Base-by-base conservation (phyloP, 805 yeast genomes). In the Wickerhamiella azyma region DNA sequence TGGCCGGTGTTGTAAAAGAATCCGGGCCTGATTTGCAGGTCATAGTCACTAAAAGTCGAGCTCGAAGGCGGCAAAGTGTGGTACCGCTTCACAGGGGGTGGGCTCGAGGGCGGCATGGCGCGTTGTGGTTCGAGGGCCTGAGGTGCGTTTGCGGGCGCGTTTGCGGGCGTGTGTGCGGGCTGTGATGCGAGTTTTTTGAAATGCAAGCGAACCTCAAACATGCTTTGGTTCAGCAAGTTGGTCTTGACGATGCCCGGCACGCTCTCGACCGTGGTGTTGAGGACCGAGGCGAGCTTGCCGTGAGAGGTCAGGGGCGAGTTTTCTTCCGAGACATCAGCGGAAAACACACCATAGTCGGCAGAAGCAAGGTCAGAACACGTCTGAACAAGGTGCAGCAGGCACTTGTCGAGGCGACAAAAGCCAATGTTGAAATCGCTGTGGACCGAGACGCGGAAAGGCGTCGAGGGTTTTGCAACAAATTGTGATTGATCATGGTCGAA, bases 251-350 rank as follows among this genome's bases (percentile, higher is more conserved):
- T 35, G 17, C 51, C 51, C 9, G 46, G 14, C 6, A 42, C 41
- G 9, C 30, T 29, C 37, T 30, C 45, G 14, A 17, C 26, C n/a
- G 39, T 43, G 11, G 39, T 26, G 9, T 26, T 35, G 28, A 49
- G 36, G 3, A 17, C 29, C 7, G 65, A 58, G 16, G 11, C 14
- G 10, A 67, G 53, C 47, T 57, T 49, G 11, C 71, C 71, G 49
- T 67, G 69, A 21, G 68, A 67, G 39, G 64, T 66, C 28, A 62
- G 50, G 10, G 71, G 70, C 38, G 51, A 49, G 40, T 55, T 67
- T 14, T 55, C 57, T 47, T 66, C 71, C 10, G 64, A 55, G 48
- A 57, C 59, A 53, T 66, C 71, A 14, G 55, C 61, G 2, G 67
- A 57, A 49, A 66, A 67, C 5, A 66, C 67, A 24, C 66, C 60